Percentiles rank a stretch among this genome's conserved stretches.
phyloP scores from a whole-genome alignment of 768 basidiomycete genomes.

The Cystobasidium onofrii region DNA sequence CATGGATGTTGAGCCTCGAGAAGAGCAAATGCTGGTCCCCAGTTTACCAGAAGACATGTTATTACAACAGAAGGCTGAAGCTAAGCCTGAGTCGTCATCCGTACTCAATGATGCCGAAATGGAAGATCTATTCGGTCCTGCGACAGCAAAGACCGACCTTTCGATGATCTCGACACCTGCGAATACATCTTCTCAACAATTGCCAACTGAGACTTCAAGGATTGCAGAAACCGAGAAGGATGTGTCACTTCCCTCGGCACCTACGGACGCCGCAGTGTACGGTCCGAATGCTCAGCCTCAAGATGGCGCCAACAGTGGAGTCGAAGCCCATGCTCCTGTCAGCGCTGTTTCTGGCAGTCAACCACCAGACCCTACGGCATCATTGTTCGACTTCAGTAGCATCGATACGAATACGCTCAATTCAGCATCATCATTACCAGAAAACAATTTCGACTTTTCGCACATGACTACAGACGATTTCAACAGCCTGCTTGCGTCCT shows the following conservation, averaged over 20 bases:
- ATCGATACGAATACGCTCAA: neutral
- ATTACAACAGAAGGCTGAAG: neutral
- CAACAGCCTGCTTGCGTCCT: neutral
- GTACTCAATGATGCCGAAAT: constrained; percentile 32
- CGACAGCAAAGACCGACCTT: neutral
- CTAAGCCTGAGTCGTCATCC: neutral
- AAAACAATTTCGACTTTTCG: constrained; percentile 14
- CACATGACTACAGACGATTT: constrained; percentile 21
- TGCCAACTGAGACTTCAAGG: neutral
- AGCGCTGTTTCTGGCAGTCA: too few species aligned
- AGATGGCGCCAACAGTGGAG: too few species aligned
- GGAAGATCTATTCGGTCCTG: constrained; percentile 31
- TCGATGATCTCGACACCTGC: neutral
- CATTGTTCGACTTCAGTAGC: neutral
- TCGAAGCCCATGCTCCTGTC: too few species aligned
- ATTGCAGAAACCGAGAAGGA: neutral
- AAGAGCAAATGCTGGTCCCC: neutral
- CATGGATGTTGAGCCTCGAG: neutral
- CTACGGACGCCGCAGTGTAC: too few species aligned
- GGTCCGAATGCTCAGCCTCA: too few species aligned
- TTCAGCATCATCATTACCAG: neutral
- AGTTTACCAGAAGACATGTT: neutral
- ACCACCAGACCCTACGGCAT: neutral
- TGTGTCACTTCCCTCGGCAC: too few species aligned
- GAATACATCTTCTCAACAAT: neutral